Percentiles rank a stretch among this genome's conserved stretches.
phyloP scores from a whole-genome alignment of 148 eudicot species.

The Pouteria glomerata region DNA sequence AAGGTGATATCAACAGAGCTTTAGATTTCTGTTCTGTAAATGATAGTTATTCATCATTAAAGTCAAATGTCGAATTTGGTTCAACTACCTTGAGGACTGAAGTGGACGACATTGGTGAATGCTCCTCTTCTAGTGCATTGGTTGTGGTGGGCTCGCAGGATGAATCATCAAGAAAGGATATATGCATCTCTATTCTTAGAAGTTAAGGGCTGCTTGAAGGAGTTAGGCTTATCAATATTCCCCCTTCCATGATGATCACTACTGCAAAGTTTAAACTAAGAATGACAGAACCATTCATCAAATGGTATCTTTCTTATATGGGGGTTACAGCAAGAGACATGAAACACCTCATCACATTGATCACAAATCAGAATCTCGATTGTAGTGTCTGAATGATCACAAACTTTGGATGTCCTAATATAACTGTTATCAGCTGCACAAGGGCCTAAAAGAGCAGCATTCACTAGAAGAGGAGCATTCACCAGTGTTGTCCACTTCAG shows the following conservation, averaged over 20 bases:
- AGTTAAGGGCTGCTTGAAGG: conserved; percentile 45
- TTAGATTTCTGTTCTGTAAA: conserved; percentile 60
- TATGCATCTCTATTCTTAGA: conserved; percentile 58
- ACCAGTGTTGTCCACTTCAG: conserved; percentile 60
- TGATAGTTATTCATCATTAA: conserved; percentile 84
- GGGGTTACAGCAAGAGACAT: conserved; percentile 62
- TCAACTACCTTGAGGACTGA: conserved; percentile 48
- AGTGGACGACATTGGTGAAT: conserved; percentile 69
- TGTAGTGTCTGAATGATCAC: conserved; percentile 39
- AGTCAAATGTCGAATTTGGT: conserved; percentile 49
- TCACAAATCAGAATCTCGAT: conserved; percentile 75
- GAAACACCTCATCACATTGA: conserved; percentile 77
- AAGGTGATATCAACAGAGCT: conserved; percentile 26
- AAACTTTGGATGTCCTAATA: conserved; percentile 51
- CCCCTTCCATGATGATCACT: too few species aligned
- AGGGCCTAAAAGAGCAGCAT: conserved; percentile 41
- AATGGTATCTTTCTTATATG: conserved; percentile 42
- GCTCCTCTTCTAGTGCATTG: conserved; percentile 74
- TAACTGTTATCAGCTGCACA: conserved; percentile 25
- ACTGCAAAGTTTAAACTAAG: conserved; percentile 77
- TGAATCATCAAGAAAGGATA: conserved; percentile 44
- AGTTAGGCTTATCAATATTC: conserved; percentile 16
- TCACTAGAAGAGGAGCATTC: conserved; percentile 87
- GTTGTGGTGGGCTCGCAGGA: conserved; percentile 33
- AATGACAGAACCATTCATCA: conserved; percentile 77